Base-by-base conservation (phyloP, 352 stramenopile species). In the Phytopythium mirpurense region DNA sequence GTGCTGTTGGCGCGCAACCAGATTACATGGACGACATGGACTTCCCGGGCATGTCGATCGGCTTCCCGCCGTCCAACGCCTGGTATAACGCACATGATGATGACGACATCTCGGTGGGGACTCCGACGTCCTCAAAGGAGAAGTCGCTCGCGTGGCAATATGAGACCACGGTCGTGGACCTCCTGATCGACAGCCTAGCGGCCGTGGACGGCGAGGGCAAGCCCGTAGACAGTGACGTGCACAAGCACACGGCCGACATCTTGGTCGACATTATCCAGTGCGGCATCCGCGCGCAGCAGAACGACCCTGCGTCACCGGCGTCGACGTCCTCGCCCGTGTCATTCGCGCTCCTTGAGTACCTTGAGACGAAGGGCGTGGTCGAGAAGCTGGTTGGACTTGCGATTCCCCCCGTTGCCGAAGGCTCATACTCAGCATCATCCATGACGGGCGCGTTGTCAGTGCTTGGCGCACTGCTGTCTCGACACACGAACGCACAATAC, bases 1-100 rank as follows among this genome's bases (percentile, higher is more conserved):
- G 1, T 45, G 48, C 15, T 34, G 5, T 51, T 21, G 1, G 4
- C 31, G 11, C 18, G 34, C 12, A 32, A 32, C 6, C 18, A 78
- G 83, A 93, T 56, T 91, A 87, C 60, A 83, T 91, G 77, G 83
- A 92, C 62, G 83, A 90, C 50, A 90, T 94, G 79, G 83, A 94
- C 43, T 94, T 92, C 46, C 77, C 81, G 0, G 81, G 79, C 29
- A 86, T 88, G 68, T 80, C 73, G n/a, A 76, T 88, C 47, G 74
- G 70, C 21, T 88, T 87, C 54, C 74, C 81, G 15, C 70, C 77
- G 6, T 84, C 78, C 2, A 90, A 90, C 57, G 73, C 74, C 26
- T 92, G 79, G 75, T 90, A 90, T 57, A 72, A 68, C 16, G 78
- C 70, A 45, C 67, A 74, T 21, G 79, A 90, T 29, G 83, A 93